Base-by-base conservation (phyloP, 1,284 basidiomycete species). In the Leccinum pachyderme region DNA sequence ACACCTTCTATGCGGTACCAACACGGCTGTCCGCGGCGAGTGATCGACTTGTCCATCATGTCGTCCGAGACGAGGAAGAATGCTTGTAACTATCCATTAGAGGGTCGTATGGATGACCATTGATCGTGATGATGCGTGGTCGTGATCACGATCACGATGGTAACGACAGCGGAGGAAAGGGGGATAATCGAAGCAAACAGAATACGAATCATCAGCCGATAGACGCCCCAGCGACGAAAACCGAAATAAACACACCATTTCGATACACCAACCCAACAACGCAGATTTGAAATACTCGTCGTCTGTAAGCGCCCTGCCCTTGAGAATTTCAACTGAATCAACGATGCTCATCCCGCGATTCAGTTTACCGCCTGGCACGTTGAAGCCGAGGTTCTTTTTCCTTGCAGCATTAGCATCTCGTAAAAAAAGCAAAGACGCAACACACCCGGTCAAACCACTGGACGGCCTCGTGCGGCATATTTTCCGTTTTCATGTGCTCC, bases 21-120 rank as follows among this genome's bases (percentile, higher is more conserved):
- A 76, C 96, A 99, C 0, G 95, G 92, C 72, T 98, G 95, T n/a
- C 92, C 90, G n/a, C 96, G 87, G 41, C 97, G 90, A 6, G 95
- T 99, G 65, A 97, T 86, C 49, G 89, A 93, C 25, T 82, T 74
- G 72, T 99, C 97, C 95, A 98, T 99, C 73, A 99, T 95, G 73
- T 99, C 96, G 75, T 99, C 96, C 24, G 94, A 86, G 54, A 99
- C 95, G 54, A 99, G 84, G 84, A 98, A 98, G 77, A 91, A 98
- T 0, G 95, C 94, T 88, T 99, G 97, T 13, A 51, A 44, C 49
- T 51, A 7, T 51, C 22, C 49, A 44, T 27, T 27, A 24, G 22
- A 24, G 18, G 39, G 12, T 13, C 35, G 24, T 18, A 18, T 18
- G 18, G 18, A 18, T 18, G 9, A 39, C 15, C 18, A 9, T 39